Evolutionary conservation across 352 stramenopile species (phyloP).

Genomic region (Globisporangium takayamanum): DNA sequence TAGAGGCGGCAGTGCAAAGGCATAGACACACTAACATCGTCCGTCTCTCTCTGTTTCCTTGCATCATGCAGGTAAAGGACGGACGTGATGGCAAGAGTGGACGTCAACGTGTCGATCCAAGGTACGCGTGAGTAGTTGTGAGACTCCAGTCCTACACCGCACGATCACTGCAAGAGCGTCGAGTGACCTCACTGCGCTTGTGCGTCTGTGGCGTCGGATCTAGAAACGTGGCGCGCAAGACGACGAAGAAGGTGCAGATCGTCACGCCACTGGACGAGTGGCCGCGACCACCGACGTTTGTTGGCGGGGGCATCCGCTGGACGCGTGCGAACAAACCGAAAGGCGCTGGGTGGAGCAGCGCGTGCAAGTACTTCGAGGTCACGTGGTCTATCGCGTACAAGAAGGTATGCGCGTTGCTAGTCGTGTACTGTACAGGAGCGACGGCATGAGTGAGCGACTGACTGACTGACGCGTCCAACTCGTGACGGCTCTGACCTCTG

Average conservation of each 20-base stretch:
- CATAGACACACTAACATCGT: background rate
- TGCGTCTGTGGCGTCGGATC: background rate
- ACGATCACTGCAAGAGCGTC: background rate
- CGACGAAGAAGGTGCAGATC: slow-evolving; percentile 67
- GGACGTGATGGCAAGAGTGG: slow-evolving; percentile 29
- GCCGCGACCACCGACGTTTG: slow-evolving; percentile 80
- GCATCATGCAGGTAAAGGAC: slow-evolving; percentile 49
- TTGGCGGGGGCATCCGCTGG: slow-evolving; percentile 82
- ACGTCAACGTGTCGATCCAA: slow-evolving; percentile 49
- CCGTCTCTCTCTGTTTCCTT: background rate
- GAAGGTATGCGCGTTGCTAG: slow-evolving; percentile 36
- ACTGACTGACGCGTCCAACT: no score
- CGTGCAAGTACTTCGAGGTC: slow-evolving; percentile 80
- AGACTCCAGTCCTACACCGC: background rate
- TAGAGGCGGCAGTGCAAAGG: background rate
- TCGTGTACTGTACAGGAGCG: background rate
- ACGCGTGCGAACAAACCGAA: slow-evolving; percentile 73
- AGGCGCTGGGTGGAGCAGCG: slow-evolving; percentile 52
- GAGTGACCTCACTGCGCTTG: background rate
- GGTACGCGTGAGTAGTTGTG: slow-evolving; percentile 19
- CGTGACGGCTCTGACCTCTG: background rate
- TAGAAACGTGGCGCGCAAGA: slow-evolving; percentile 49
- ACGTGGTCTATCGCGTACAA: slow-evolving; percentile 86
- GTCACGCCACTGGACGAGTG: slow-evolving; percentile 78
- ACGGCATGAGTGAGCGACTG: no score